Base-by-base conservation (phyloP, 805 yeast species). In the Saccharomycopsis selenospora region DNA sequence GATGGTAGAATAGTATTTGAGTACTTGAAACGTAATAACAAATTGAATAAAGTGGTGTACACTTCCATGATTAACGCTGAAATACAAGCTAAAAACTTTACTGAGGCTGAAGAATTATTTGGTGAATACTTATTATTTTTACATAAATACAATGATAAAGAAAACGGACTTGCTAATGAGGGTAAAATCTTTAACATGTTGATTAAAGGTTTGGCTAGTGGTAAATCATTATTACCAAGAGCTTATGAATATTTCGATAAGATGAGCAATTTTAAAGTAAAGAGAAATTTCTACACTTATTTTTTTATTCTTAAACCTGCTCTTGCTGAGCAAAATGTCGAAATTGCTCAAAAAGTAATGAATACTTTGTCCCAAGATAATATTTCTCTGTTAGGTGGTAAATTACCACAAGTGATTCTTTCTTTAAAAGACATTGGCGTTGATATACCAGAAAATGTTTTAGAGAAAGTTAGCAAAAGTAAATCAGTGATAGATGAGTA, bases 1-100 rank as follows among this genome's bases (percentile, higher is more conserved):
- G 71, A 77, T n/a, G 85, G 85, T 0, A 66, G 82, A 41, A 55
- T 57, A 1, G 55, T 82, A 24, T 76, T 73, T 57, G 66, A 71
- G 13, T 59, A 62, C 45, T 66, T 77, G 64, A 62, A 65, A 56
- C 51, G 41, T 3, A 55, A 56, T 46, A 66, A 63, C 43, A 55
- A 65, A 58, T 61, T 64, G 29, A 63, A 72, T 3, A 55, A 64
- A 6, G 67, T 64, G 25, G 59, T 76, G 27, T 67, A 71, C 59
- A 71, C 77, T 7, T 58, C 76, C 6, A 66, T 77, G 66, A 66
- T 78, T 51, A 64, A 68, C 41, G 71, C 70, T 28, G 80, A 76
- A 62, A 61, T 73, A 48, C 63, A 61, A 36, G 53, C 55, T 30
- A 80, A 80, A 1, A 71, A 70, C 44, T 33, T 53, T 17, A 56